Conservation (phyloP, 371 early-diverging fungal genomes). For the Mortierella sp. region DNA sequence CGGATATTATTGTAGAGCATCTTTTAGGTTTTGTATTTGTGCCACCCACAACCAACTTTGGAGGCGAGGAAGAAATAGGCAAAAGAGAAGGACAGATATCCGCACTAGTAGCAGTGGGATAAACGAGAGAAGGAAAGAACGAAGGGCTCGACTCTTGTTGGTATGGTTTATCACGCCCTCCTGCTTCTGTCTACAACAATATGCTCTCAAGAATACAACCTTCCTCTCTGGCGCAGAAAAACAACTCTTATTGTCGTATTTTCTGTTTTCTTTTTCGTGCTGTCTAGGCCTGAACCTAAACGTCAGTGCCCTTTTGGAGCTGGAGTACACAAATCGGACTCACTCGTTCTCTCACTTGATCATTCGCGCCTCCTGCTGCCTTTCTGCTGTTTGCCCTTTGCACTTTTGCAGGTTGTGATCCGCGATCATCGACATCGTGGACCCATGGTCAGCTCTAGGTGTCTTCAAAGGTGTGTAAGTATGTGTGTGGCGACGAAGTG, state of each 20-base stretch:
- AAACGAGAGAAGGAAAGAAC: neutral
- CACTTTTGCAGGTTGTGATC: neutral
- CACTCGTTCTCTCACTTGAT: neutral
- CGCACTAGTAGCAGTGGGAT: neutral
- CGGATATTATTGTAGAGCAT: slow-evolving; percentile 13
- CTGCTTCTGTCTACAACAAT: neutral
- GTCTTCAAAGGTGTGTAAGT: neutral
- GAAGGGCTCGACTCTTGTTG: neutral
- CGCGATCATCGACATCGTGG: neutral
- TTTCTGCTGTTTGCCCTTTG: neutral
- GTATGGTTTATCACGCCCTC: neutral
- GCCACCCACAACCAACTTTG: neutral
- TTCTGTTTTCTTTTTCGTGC: neutral
- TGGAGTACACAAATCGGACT: neutral
- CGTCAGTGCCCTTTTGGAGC: neutral
- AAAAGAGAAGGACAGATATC: neutral
- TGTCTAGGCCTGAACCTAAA: slow-evolving; percentile 2
- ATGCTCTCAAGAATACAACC: slow-evolving; percentile 9
- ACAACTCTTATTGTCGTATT: neutral
- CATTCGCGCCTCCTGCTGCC: neutral
- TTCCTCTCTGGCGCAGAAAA: neutral
- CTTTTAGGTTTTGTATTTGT: neutral
- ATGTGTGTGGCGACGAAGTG: neutral
- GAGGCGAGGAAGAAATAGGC: neutral
- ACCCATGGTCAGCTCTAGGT: neutral